Base-by-base conservation (phyloP, 495 filamentous ascomycete genomes). In the Xylaria sp. region DNA sequence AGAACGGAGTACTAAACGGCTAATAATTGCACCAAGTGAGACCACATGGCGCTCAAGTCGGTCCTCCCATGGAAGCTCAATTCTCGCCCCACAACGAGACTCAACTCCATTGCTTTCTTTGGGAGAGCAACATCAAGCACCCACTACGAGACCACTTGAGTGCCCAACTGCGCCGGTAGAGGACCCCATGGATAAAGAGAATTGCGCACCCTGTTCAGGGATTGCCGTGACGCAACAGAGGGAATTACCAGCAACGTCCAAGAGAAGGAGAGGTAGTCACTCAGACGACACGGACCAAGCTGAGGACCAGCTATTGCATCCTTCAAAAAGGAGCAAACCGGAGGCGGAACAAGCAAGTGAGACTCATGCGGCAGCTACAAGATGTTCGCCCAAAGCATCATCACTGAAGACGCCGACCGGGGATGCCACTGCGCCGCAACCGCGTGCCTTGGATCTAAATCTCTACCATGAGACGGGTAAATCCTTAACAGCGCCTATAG, bases 161-260 rank as follows among this genome's bases (percentile, higher is more conserved):
- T 26, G 9, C 4, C 52, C 9, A 37, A 3, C 57, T 37, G 19
- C 19, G 17, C 17, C 17, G 37, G 31, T 5, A 12, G 3, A 9
- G 19, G 57, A 59, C n/a, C 33, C 17, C n/a, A 21, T 14, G 33
- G 33, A 59, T n/a, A 59, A 59, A 37, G 57, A 59, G 57, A 59
- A 59, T 59, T 35, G 29, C 19, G 57, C 57, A 17, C 57, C 57
- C 2, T 9, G 15, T 35, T 37, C n/a, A 14, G 57, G 17, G n/a
- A 2, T n/a, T 12, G 7, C 57, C 17, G 14, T 14, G 1, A 41
- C 37, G 21, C 35, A 62, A 43, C 3, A 12, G 0, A 43, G 3
- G 21, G 4, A 17, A 43, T 17, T 62, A 17, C 21, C 59, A 29
- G 43, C 3, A 15, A 14, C 35, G 21, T 7, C 59, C 21, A 62